Conservation (phyloP, 2,329 filamentous ascomycete genomes). For the Colletotrichum tropicicola region DNA sequence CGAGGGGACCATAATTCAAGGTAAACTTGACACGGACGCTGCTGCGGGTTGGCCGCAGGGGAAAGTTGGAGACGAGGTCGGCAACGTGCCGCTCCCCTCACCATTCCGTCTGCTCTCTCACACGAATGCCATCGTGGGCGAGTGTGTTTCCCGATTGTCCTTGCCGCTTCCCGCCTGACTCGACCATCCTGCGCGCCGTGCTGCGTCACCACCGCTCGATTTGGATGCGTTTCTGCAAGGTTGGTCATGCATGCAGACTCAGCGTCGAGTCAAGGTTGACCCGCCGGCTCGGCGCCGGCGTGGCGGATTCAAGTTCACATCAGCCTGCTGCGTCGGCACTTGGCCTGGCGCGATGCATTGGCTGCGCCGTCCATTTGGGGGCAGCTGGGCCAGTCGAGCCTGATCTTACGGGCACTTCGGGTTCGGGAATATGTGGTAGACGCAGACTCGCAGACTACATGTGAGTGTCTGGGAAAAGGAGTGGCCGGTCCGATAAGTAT, state of each 20-base stretch:
- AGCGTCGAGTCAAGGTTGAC: slow-evolving; percentile 3
- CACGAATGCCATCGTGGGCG: background rate
- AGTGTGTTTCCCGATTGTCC: background rate
- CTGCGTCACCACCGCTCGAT: background rate
- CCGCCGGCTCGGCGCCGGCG: slow-evolving; percentile 7
- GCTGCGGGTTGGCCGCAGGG: slow-evolving; percentile 6
- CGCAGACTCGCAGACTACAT: too few species aligned
- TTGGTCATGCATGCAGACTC: slow-evolving; percentile 13
- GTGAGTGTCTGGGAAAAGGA: too few species aligned
- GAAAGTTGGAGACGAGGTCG: slow-evolving; percentile 19
- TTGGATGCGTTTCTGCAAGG: slow-evolving; percentile 4
- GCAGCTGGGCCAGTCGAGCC: background rate
- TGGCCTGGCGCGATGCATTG: background rate
- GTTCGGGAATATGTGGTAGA: background rate
- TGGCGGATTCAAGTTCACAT: background rate
- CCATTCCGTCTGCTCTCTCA: background rate
- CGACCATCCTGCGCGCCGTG: slow-evolving; percentile 2
- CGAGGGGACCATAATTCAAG: background rate
- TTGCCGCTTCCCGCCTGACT: slow-evolving; percentile 17
- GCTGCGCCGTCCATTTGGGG: background rate
- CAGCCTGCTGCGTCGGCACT: slow-evolving; percentile 13
- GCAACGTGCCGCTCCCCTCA: slow-evolving; percentile 19
- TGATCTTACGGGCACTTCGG: background rate
- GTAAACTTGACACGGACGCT: slow-evolving; percentile 9
- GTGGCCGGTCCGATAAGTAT: background rate